Base-by-base conservation (phyloP, 1,284 basidiomycete genomes). In the Marasmius oreades region DNA sequence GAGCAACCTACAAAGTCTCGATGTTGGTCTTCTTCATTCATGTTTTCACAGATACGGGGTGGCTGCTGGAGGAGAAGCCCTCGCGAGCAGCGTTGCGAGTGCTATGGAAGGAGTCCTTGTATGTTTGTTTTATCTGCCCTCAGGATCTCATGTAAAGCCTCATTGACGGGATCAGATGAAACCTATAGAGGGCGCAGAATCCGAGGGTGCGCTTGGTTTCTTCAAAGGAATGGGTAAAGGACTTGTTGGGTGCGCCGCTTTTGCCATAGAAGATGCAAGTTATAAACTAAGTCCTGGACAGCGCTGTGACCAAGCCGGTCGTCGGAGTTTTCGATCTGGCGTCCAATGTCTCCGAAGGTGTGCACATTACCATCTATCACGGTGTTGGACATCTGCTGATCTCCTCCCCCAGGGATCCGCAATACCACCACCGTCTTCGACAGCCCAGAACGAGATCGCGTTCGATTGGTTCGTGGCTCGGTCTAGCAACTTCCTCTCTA, bases 341-440 rank as follows among this genome's bases (percentile, higher is more conserved):
- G 3, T 90, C 95, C 28, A 98, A 96, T 66, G 87, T 98, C 24
- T 90, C 92, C n/a, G 96, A 98, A 80, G 95, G 95, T 80, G 66
- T 48, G 62, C 62, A 33, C 22, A 26, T 42, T 11, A 2, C 28
- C 23, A n/a, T 31, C 7, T 51, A 10, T 43, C 37, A 24, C 39
- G 22, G n/a, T 23, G 47, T 18, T 10, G 33, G 53, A 55, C 4
- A 31, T 5, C 5, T 31, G 28, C 28, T 31, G 28, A 45, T 18
- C 34, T 24, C 36, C 48, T 23, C 64, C 11, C 14, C 20, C 31
- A 90, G 92, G 92, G 26, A 94, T 98, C 61, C 85, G 97, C 42
- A 99, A 99, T 68, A 99, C 97, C 0, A 99, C 97, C 0, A 98
- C 94, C 2, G 96, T 98, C 1, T 99, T 99, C 63, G 97, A 99